Evolutionary conservation across 106 monocot species (phyloP).

Genomic region (Triglochin maritima): DNA sequence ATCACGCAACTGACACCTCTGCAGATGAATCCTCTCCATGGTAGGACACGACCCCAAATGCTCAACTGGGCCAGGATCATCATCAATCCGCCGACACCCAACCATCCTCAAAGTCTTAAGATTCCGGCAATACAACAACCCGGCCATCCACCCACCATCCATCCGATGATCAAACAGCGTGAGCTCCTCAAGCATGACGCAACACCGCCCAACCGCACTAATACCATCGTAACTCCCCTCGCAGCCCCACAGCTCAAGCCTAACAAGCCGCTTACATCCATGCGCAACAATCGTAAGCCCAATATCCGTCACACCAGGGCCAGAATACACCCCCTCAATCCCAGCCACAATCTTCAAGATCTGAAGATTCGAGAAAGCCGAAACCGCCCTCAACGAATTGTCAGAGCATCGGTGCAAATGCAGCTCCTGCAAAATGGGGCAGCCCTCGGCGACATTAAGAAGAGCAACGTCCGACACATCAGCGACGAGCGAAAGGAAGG

Average conservation of each 20-base stretch:
- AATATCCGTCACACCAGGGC: constrained; percentile 66
- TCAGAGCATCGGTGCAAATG: constrained; percentile 80
- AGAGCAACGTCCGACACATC: constrained; percentile 36
- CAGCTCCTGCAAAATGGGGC: constrained; percentile 60
- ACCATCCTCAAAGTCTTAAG: constrained; percentile 60
- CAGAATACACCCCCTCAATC: constrained; percentile 44
- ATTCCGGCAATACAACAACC: constrained; percentile 62
- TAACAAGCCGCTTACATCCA: constrained; percentile 80
- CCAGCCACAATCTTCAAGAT: constrained; percentile 54
- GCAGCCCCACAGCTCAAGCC: constrained; percentile 68
- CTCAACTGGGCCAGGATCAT: constrained; percentile 56
- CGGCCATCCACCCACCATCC: constrained; percentile 86
- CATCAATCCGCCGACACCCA: constrained; percentile 56
- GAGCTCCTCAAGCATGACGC: constrained; percentile 88
- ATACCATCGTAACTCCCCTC: constrained; percentile 92
- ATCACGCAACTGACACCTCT: constrained; percentile 83
- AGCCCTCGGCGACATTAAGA: constrained; percentile 31
- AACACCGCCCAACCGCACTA: constrained; percentile 75
- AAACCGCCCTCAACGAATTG: constrained; percentile 43
- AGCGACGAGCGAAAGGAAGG: constrained; percentile 44
- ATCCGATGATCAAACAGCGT: constrained; percentile 58
- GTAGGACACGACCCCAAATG: constrained; percentile 72
- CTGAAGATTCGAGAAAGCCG: constrained; percentile 80
- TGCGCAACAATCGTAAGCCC: constrained; percentile 89
- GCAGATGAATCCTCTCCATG: constrained; percentile 67